Conservation (phyloP, 192 early-diverging fungal species). For the Rhizophlyctis rosea region DNA sequence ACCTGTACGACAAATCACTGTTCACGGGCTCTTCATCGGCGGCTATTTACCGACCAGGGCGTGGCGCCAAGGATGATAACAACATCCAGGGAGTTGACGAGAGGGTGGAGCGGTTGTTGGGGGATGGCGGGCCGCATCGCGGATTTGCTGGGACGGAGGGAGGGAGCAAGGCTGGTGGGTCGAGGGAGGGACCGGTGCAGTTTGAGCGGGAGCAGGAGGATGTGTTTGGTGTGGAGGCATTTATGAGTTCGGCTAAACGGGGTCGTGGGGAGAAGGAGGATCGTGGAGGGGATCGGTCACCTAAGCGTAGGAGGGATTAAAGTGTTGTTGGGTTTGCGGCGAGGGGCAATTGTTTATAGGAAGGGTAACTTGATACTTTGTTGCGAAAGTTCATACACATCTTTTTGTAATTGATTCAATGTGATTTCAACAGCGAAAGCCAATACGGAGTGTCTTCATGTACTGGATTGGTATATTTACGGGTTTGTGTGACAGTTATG, state of each 20-base stretch:
- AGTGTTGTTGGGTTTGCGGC: too few relatives aligned
- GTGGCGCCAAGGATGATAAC: conserved; percentile 51
- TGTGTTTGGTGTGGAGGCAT: conserved; percentile 88
- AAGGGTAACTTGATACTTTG: too few relatives aligned
- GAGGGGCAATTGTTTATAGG: too few relatives aligned
- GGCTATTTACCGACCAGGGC: conserved; percentile 80
- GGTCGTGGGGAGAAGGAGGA: conserved; percentile 34
- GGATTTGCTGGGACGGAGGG: conserved; percentile 71
- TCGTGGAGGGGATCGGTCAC: background rate
- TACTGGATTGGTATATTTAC: too few relatives aligned
- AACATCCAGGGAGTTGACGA: conserved; percentile 64
- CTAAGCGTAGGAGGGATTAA: too few relatives aligned
- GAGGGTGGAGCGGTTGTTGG: conserved; percentile 65
- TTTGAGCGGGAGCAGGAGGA: conserved; percentile 88
- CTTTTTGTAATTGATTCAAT: too few relatives aligned
- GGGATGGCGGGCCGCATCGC: conserved; percentile 56
- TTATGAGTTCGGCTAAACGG: conserved; percentile 71
- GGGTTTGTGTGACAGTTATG: too few relatives aligned
- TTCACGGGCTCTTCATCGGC: conserved; percentile 65
- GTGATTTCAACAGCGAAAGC: too few relatives aligned
- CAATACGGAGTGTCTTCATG: too few relatives aligned
- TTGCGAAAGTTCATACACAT: too few relatives aligned
- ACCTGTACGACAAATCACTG: conserved; percentile 94
- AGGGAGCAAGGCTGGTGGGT: conserved; percentile 38
- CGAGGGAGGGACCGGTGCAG: conserved; percentile 81